Evolutionary conservation across 2,329 filamentous ascomycete genomes (phyloP).

Genomic region (Dactylellina cionopaga): DNA sequence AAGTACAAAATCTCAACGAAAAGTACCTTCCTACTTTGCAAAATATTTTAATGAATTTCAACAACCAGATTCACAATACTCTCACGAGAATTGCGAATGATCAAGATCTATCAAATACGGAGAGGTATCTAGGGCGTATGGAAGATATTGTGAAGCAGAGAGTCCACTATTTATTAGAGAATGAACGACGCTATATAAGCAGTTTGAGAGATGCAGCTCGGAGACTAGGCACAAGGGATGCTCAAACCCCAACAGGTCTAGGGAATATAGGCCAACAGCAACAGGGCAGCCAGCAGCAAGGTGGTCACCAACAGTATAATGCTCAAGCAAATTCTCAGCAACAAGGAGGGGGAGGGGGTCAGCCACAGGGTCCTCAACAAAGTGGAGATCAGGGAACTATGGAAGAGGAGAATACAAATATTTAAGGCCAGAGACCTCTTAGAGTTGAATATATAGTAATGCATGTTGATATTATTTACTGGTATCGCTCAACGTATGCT

Average conservation of each 20-base stretch:
- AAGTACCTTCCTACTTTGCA: neutral
- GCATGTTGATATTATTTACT: no score
- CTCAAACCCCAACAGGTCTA: neutral
- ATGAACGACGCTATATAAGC: slow-evolving; percentile 13
- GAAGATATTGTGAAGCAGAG: neutral
- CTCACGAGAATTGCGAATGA: neutral
- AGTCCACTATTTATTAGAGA: neutral
- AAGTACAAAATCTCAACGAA: neutral
- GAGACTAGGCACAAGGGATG: neutral
- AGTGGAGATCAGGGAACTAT: neutral
- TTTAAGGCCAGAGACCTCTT: neutral
- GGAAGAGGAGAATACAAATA: neutral
- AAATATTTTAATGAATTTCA: neutral
- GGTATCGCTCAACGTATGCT: no score
- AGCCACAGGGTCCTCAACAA: neutral
- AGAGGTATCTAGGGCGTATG: slow-evolving; percentile 5
- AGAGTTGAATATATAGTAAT: no score
- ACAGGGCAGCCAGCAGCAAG: neutral
- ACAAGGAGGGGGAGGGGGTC: neutral
- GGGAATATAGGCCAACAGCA: neutral
- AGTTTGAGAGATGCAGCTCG: neutral
- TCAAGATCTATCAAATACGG: neutral
- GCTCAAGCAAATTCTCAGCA: neutral
- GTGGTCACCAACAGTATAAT: no score
- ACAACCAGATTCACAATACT: neutral